These are phyloP conservation scores for Populus hybrid DNA, from an alignment of 441 rosid genomes.

Conservation along the genomic window DNA sequence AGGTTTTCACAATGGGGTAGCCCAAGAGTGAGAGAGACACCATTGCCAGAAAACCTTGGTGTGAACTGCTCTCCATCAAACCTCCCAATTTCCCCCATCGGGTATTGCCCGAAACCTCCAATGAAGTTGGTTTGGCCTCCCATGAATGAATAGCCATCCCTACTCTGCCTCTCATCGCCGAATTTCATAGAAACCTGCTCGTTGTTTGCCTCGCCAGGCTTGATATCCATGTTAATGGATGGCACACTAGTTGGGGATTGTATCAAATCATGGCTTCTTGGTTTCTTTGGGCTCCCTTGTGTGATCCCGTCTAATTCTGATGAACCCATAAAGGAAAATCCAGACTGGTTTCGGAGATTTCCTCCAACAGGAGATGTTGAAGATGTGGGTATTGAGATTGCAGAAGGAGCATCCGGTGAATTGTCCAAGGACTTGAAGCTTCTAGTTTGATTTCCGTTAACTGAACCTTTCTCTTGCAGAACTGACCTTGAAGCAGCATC, in stretches of 20 bases:
- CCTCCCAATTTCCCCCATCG: constrained; percentile 80
- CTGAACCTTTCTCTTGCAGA: constrained; percentile 41
- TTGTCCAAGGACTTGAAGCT: constrained; percentile 34
- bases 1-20: constrained; percentile 81
- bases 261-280: constrained; percentile 50
- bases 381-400: constrained; percentile 44
- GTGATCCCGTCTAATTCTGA: constrained; percentile 72
- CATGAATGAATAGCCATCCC: constrained; percentile 81
- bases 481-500: constrained; percentile 56
- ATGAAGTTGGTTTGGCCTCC: constrained; percentile 64
- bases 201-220: constrained; percentile 28
- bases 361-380: constrained; percentile 54
- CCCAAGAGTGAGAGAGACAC: constrained; percentile 89
- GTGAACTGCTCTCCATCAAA: constrained; percentile 72
- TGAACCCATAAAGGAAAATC: constrained; percentile 53
- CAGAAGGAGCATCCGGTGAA: constrained; percentile 32
- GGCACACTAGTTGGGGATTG: constrained; percentile 47
- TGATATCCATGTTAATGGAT: constrained; percentile 42
- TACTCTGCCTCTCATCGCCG: constrained; percentile 50
- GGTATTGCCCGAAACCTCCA: constrained; percentile 87
- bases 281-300: constrained; percentile 78
- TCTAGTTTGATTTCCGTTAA: constrained; percentile 24
- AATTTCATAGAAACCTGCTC: constrained; percentile 56
- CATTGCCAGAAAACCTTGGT: constrained; percentile 74
- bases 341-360: constrained; percentile 44